Evolutionary conservation across 2,329 filamentous ascomycete species (phyloP), one percentile per base, ranked within the genome.

Genomic region (Penicillium sp.): DNA sequence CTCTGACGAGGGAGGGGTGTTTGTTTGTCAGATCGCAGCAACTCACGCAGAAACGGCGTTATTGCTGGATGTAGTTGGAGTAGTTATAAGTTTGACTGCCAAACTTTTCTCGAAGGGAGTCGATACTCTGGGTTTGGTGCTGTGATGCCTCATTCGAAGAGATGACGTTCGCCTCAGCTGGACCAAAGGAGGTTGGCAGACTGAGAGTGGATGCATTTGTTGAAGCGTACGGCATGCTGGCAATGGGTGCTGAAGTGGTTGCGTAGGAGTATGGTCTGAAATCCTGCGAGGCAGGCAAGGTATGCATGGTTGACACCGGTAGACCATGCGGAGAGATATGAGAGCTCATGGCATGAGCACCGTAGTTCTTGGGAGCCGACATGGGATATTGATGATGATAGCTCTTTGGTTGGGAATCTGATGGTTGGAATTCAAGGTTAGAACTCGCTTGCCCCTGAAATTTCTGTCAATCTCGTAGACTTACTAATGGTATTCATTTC

Each of bases 191-290:
- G 1, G 65, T 58, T 9, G 67, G 65, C 9, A 69, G 62, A 39
- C 60, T 69, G 49, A 70, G 52, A 26, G 56, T 62, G n/a, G 67
- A 66, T 18, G 66, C n/a, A 36, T 64, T 67, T 32, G 61, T 58
- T 43, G 67, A 64, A 7, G 58, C 55, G 46, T 63, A 71, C 1
- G 65, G 62, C 25, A 67, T 57, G 5, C 55, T 52, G 26, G 61
- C 60, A 46, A 63, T 61, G 32, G 61, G 48, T 28, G 57, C 61
- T 3, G 65, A 57, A 11, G 64, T 51, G 33, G 57, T 47, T 18
- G 58, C 61, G 41, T 67, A 65, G 12, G 65, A 47, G 39, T 60
- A 66, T 11, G 61, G 50, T 37, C 66, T 63, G 53, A 70, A 70
- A 28, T 68, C 65, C 25, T 63, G 59, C 1, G 64, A 66, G 29